A percentile compares a stretch with the other conserved stretches of the same genome.
Evolutionary conservation across 192 early-diverging fungal species (phyloP).

Genomic region (Chytriomyces sp.): DNA sequence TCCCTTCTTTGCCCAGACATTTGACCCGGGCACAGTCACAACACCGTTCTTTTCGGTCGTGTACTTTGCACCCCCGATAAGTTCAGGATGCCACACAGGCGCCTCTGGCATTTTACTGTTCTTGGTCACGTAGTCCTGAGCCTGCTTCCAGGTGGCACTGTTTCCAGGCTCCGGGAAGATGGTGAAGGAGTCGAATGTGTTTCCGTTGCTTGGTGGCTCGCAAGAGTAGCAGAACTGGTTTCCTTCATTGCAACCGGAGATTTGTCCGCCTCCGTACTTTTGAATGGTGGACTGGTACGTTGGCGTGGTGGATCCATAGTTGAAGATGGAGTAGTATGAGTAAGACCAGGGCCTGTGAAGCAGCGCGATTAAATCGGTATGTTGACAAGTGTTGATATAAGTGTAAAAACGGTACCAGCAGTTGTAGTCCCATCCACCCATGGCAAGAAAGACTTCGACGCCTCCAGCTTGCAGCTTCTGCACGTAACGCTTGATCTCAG

Average conservation of each 20-base stretch:
- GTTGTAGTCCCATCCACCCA: constrained; percentile 32
- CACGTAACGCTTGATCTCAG: constrained; percentile 24
- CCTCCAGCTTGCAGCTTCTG: constrained; percentile 14
- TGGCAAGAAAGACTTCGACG: constrained; percentile 28
- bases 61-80: constrained; percentile 10
- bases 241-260: constrained; percentile 11
- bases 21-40: constrained; percentile 10
- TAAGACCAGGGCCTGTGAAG: constrained; percentile 15
- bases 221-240: constrained; percentile 24
- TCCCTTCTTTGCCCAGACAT: background rate
- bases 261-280: constrained; percentile 17
- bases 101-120: constrained; percentile 11
- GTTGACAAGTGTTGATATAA: background rate
- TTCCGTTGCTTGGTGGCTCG: constrained; percentile 20
- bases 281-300: constrained; percentile 24
- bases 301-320: constrained; percentile 21
- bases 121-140: constrained; percentile 9
- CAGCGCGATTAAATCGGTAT: background rate
- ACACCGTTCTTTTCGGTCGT: background rate
- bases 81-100: constrained; percentile 23
- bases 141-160: constrained; percentile 26
- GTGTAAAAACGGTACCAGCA: background rate
- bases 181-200: constrained; percentile 10
- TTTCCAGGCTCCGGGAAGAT: constrained; percentile 30
- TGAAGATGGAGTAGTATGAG: constrained; percentile 5